Percentiles rank a stretch among this genome's conserved stretches.
Evolutionary conservation across 129 eudicot species (phyloP).

Genomic region (Smallanthus sonchifolius): DNA sequence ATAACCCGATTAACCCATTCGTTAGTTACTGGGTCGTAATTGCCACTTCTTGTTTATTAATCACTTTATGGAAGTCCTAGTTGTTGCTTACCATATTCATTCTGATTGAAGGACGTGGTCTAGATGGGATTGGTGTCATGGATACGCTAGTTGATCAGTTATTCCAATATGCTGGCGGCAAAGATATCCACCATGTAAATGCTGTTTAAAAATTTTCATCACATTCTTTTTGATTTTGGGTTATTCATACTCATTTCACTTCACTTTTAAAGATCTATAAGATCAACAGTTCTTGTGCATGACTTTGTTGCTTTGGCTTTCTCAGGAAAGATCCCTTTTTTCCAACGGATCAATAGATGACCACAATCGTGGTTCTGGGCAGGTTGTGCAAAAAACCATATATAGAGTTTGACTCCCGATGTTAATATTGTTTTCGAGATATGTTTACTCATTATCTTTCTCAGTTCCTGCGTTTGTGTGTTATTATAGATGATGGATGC

Average conservation of each 20-base stretch:
- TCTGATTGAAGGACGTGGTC: slow-evolving; percentile 69
- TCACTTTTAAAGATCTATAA: not conserved
- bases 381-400: slow-evolving; percentile 39
- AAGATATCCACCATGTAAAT: slow-evolving; percentile 62
- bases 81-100: slow-evolving; percentile 27
- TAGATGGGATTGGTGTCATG: slow-evolving; percentile 64
- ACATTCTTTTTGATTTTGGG: slow-evolving; percentile 5
- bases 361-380: slow-evolving; percentile 71
- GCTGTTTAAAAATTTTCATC: slow-evolving; percentile 17
- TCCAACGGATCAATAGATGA: slow-evolving; percentile 52
- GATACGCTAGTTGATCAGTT: slow-evolving; percentile 75
- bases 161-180: slow-evolving; percentile 75
- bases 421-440: not conserved
- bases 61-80: slow-evolving; percentile 6
- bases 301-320: slow-evolving; percentile 19
- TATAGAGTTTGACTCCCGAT: not conserved
- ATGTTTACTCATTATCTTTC: slow-evolving; percentile 12
- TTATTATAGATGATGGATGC: slow-evolving; percentile 65
- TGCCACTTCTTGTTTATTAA: not conserved
- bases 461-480: slow-evolving; percentile 12
- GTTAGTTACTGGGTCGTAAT: not conserved
- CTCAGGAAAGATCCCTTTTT: slow-evolving; percentile 53
- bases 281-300: slow-evolving; percentile 14
- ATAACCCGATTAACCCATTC: too few species aligned
- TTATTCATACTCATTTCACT: slow-evolving; percentile 2